Conservation (phyloP, 768 basidiomycete species). For the Agaricus sinodeliciosus region DNA sequence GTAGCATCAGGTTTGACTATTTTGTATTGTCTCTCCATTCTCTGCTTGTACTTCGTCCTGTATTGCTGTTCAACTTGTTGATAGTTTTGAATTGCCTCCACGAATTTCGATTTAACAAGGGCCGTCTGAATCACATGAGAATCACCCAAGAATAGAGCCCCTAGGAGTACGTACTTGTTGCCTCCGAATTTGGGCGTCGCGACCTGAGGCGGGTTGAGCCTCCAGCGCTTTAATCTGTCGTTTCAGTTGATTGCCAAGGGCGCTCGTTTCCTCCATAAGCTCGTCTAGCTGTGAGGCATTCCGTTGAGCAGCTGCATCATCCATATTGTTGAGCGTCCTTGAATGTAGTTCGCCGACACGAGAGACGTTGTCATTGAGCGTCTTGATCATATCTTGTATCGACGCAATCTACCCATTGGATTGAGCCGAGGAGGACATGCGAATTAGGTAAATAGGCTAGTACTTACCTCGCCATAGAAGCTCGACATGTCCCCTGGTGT, state of each 20-base stretch:
- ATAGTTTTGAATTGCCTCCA: constrained; percentile 82
- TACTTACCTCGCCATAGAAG: constrained; percentile 69
- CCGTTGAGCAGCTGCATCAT: constrained; percentile 57
- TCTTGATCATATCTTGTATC: constrained; percentile 62
- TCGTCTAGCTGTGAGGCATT: constrained; percentile 60
- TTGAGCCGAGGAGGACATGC: not conserved
- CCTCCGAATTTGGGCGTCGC: constrained; percentile 68
- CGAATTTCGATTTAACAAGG: constrained; percentile 68
- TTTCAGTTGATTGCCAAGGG: constrained; percentile 63
- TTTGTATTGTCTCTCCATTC: constrained; percentile 81
- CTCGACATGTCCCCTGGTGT: constrained; percentile 53
- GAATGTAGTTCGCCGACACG: constrained; percentile 70
- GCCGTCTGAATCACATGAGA: constrained; percentile 37
- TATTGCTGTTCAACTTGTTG: constrained; percentile 79
- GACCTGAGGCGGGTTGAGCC: constrained; percentile 55
- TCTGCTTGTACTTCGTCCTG: constrained; percentile 70
- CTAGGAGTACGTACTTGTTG: constrained; percentile 49
- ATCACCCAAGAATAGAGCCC: not conserved
- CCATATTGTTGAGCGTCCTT: constrained; percentile 69
- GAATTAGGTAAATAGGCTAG: not conserved
- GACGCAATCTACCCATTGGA: constrained; percentile 51
- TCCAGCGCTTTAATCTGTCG: constrained; percentile 67
- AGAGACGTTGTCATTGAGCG: constrained; percentile 63
- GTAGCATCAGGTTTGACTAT: constrained; percentile 95
- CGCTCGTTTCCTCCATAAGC: constrained; percentile 66